Evolutionary conservation across 2,329 filamentous ascomycete species (phyloP), one percentile per base, ranked within the genome.

Genomic region (Nothopassalora personata): DNA sequence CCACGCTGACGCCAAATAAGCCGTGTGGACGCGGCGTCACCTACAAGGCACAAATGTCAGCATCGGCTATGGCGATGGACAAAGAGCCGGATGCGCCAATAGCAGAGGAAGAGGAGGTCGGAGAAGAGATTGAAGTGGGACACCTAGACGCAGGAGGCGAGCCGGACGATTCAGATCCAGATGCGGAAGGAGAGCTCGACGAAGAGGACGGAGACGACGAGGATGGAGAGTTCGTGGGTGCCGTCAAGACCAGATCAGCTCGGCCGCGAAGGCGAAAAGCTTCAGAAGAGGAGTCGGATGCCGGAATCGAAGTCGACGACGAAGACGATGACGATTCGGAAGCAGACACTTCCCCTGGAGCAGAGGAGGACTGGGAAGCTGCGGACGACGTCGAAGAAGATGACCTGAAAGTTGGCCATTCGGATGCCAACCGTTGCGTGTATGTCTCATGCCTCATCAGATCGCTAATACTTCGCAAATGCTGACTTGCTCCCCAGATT

Each of bases 401-500:
- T 58, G 74, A 76, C 57, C 73, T 75, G 43, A 81, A 86, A 36
- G 80, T 81, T 10, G 79, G 77, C 59, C 73, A 75, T 60, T 73
- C 75, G 31, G 80, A 80, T 67, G 79, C 80, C 18, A 85, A 83
- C 67, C 80, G 81, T 60, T 89, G 86, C 84, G 80, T 87, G 85
- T 88, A 76, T 79, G 83, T 79, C 45, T 68, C 13, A 31, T 19
- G 34, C 13, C 27, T 7, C 7, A 1, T 54, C 23, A 3, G 36
- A 46, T 31, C n/a, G 7, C 13, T 11, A 52, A 36, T 46, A 11
- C 23, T 31, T 54, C 19, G 31, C 51, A 18, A 23, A 75, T 60
- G 59, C 60, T 54, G 57, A 66, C 53, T 15, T n/a, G 15, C 13
- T 54, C 63, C 53, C 74, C 76, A 88, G 91, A 64, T 95, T 93